These are phyloP conservation scores for Leishmania tropica DNA, from an alignment of 208 protist species.

Conservation along the genomic window DNA sequence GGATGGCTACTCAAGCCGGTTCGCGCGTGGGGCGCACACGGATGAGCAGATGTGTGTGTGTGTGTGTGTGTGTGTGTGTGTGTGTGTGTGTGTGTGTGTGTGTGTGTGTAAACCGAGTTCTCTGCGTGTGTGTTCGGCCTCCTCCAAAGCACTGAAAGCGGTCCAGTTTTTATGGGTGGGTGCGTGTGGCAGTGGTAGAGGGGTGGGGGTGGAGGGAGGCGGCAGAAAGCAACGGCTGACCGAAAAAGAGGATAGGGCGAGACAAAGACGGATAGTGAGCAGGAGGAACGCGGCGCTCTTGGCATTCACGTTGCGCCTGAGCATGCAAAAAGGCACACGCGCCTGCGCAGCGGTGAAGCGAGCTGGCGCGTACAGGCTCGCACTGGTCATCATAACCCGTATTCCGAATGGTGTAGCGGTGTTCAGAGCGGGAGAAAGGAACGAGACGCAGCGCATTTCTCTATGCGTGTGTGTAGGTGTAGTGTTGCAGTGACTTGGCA, in stretches of 20 bases:
- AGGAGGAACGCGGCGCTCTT: not conserved
- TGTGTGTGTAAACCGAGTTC: not conserved
- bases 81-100: not conserved
- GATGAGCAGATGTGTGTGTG: too few species aligned
- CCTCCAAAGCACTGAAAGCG: not conserved
- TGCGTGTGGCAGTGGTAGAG: not conserved
- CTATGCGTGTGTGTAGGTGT: not conserved
- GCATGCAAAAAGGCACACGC: not conserved
- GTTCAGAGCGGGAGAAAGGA: not conserved
- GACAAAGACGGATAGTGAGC: not conserved
- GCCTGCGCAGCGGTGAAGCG: not conserved
- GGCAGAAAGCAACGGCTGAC: not conserved
- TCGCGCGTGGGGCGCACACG: not conserved
- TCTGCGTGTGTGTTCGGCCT: not conserved
- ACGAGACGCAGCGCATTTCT: not conserved
- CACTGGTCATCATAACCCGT: not conserved
- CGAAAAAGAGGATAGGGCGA: not conserved
- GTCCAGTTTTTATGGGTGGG: not conserved
- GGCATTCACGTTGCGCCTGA: not conserved
- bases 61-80: not conserved
- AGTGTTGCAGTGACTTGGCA: not conserved
- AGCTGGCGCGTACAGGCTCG: not conserved
- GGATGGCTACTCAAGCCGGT: not conserved
- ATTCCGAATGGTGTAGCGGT: not conserved
- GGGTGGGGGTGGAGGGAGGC: not conserved